Percentiles rank a stretch among this genome's conserved stretches.
Evolutionary conservation across 139 green algal genomes (phyloP).

Genomic region (Zygnema circumcarinatum): DNA sequence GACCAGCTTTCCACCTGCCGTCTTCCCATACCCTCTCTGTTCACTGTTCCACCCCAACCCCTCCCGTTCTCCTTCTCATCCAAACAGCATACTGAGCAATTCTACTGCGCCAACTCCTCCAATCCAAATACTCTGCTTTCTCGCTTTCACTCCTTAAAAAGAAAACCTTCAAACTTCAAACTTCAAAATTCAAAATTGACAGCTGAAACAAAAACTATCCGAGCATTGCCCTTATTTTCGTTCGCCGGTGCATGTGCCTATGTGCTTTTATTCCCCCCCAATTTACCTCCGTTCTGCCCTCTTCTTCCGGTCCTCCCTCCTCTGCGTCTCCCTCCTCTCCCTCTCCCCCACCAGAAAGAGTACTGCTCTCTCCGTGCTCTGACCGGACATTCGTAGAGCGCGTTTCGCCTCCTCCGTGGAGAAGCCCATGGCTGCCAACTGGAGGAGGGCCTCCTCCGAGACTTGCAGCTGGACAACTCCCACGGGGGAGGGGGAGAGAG

Average conservation of each 20-base stretch:
- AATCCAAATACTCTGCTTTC: neutral
- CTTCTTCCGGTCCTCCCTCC: conserved; percentile 19
- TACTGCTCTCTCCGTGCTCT: conserved; percentile 61
- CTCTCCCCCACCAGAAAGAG: conserved; percentile 64
- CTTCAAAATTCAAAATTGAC: neutral
- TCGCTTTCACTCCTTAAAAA: conserved; percentile 14
- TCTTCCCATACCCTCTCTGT: conserved; percentile 58
- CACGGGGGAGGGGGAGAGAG: too few relatives aligned
- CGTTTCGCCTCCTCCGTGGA: conserved; percentile 56
- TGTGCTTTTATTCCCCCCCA: neutral
- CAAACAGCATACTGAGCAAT: neutral
- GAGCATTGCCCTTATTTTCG: neutral
- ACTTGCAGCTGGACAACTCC: too few relatives aligned
- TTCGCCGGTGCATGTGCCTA: neutral
- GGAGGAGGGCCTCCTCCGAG: conserved; percentile 65
- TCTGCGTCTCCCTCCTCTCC: conserved; percentile 14
- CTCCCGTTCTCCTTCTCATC: neutral
- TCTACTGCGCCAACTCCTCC: neutral
- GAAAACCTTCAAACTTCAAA: neutral
- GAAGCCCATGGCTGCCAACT: conserved; percentile 74
- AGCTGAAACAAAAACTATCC: too few relatives aligned
- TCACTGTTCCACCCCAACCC: conserved; percentile 42
- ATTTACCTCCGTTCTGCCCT: conserved; percentile 27
- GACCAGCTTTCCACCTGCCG: conserved; percentile 60
- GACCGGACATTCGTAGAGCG: conserved; percentile 66